These are phyloP conservation scores for Blastocystis sp. DNA, from an alignment of 352 stramenopile species.

Conservation along the genomic window DNA sequence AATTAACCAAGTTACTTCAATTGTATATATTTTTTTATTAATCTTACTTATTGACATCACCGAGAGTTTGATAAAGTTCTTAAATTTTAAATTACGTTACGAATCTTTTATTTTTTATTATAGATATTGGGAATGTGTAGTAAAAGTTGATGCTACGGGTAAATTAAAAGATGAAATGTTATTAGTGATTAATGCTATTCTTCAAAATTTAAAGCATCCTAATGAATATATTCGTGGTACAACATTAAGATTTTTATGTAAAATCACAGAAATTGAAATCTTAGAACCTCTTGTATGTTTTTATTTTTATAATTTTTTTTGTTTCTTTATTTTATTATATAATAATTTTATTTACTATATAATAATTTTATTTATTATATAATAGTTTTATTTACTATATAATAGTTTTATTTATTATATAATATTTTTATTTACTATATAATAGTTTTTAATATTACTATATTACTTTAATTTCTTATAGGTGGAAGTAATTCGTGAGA, in stretches of 20 bases:
- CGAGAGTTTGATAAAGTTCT: too few relatives aligned
- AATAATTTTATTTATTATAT: too few relatives aligned
- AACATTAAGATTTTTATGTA: conserved; percentile 97
- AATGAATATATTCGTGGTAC: conserved; percentile 98
- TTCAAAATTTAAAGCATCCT: conserved; percentile 97
- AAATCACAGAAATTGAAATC: conserved; percentile 91
- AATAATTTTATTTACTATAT: too few relatives aligned
- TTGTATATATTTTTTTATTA: conserved; percentile 66
- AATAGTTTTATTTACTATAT: too few relatives aligned
- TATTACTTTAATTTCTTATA: not conserved
- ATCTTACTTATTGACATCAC: too few relatives aligned
- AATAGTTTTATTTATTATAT: too few relatives aligned
- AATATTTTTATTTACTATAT: too few relatives aligned
- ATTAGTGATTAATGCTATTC: conserved; percentile 91
- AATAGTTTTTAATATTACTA: too few relatives aligned
- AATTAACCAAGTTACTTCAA: conserved; percentile 97
- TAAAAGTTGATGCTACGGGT: conserved; percentile 47
- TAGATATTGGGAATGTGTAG: conserved; percentile 42
- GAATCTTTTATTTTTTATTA: not conserved
- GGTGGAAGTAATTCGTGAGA: conserved; percentile 66
- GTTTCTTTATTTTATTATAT: too few relatives aligned
- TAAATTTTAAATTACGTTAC: too few relatives aligned
- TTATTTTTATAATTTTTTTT: conserved; percentile 45
- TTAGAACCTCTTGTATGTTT: conserved; percentile 55
- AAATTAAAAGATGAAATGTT: conserved; percentile 98